phyloP scores from a whole-genome alignment of 2,329 filamentous ascomycete genomes.

The Pyrenochaeta sp. region DNA sequence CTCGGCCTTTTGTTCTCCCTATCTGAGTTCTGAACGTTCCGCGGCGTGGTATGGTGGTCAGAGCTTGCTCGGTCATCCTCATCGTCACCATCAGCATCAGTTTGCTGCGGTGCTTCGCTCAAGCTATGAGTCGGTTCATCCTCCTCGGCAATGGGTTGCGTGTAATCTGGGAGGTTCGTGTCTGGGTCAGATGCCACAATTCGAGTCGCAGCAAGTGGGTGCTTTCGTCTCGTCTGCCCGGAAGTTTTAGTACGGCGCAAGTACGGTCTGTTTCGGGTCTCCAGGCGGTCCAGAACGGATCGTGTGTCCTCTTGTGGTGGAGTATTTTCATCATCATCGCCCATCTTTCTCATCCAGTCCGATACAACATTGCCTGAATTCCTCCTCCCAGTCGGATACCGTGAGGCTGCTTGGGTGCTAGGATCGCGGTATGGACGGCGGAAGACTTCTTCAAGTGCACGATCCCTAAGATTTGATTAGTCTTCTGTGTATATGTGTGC shows the following conservation, averaged over 20 bases:
- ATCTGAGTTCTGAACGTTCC: slow-evolving; percentile 20
- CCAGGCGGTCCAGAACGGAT: slow-evolving; percentile 65
- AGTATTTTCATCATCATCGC: slow-evolving; percentile 66
- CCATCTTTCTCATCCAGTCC: slow-evolving; percentile 83
- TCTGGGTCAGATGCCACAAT: slow-evolving; percentile 67
- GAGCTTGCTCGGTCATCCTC: slow-evolving; percentile 62
- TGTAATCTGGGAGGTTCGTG: slow-evolving; percentile 41
- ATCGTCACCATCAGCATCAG: slow-evolving; percentile 87
- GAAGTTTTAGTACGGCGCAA: slow-evolving; percentile 60
- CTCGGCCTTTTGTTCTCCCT: slow-evolving; percentile 36
- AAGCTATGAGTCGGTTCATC: slow-evolving; percentile 51
- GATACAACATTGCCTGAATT: slow-evolving; percentile 84
- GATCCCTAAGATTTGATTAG: too few species aligned
- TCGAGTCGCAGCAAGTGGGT: slow-evolving; percentile 60
- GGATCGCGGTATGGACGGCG: slow-evolving; percentile 69
- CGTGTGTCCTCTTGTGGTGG: slow-evolving; percentile 68
- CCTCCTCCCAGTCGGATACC: slow-evolving; percentile 62
- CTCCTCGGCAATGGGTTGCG: slow-evolving; percentile 54
- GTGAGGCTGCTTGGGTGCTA: slow-evolving; percentile 46
- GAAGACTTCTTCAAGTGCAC: slow-evolving; percentile 90
- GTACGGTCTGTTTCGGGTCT: slow-evolving; percentile 59
- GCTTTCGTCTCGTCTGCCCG: slow-evolving; percentile 45
- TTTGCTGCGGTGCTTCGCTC: slow-evolving; percentile 64
- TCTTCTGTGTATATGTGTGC: too few species aligned
- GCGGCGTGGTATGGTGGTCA: slow-evolving; percentile 26